These are phyloP conservation scores for Beta vulgaris DNA, from an alignment of 148 eudicot genomes.

Conservation along the genomic window DNA sequence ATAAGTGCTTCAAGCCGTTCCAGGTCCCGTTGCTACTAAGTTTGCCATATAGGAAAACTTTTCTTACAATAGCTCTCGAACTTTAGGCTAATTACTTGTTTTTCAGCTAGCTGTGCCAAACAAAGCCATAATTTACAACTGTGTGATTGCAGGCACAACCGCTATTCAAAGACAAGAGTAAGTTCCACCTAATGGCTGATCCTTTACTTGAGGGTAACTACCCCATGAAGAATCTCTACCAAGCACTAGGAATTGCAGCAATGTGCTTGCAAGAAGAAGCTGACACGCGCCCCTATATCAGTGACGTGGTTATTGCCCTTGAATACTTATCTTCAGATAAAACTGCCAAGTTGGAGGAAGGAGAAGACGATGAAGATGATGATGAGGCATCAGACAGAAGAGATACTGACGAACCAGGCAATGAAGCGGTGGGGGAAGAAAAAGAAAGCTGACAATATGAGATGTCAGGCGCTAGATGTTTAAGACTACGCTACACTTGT, in stretches of 20 bases:
- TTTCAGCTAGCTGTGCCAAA: not conserved
- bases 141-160: slow-evolving; percentile 69
- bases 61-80: not conserved
- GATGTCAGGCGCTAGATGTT: slow-evolving; percentile 11
- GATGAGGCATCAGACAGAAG: not conserved
- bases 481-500: not conserved
- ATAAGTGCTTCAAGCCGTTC: too few relatives aligned
- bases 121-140: not conserved
- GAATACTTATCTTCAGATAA: slow-evolving; percentile 42
- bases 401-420: not conserved
- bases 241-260: slow-evolving; percentile 87
- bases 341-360: slow-evolving; percentile 18
- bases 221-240: slow-evolving; percentile 62
- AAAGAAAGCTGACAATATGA: slow-evolving; percentile 4
- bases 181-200: slow-evolving; percentile 74
- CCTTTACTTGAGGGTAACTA: slow-evolving; percentile 59
- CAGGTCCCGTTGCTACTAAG: too few relatives aligned
- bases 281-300: slow-evolving; percentile 54
- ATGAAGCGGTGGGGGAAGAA: not conserved
- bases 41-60: not conserved
- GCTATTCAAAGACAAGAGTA: slow-evolving; percentile 63
- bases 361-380: slow-evolving; percentile 16
- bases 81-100: not conserved
- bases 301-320: slow-evolving; percentile 76
- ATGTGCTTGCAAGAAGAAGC: slow-evolving; percentile 95